A percentile compares a stretch with the other conserved stretches of the same genome.
phyloP scores from a whole-genome alignment of 177 flowering plant species.

The Telopea speciosissima region DNA sequence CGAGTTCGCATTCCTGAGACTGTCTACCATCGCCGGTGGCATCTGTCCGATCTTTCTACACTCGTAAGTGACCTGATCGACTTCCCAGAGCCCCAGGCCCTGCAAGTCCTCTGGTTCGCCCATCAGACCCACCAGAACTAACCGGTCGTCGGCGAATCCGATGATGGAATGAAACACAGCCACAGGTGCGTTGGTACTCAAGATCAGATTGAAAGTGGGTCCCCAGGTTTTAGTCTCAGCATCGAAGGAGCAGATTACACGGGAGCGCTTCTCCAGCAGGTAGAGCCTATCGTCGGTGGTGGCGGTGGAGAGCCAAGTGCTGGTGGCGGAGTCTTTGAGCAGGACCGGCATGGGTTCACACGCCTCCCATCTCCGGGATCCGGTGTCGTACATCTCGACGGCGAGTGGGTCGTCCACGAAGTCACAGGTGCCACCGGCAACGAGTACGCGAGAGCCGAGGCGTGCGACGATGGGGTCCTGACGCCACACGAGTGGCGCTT shows the following conservation, averaged over 20 bases:
- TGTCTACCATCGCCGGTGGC: constrained; percentile 39
- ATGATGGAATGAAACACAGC: constrained; percentile 26
- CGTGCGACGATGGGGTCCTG: constrained; percentile 53
- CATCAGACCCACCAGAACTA: constrained; percentile 41
- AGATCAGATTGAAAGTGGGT: constrained; percentile 11
- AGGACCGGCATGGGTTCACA: constrained; percentile 49
- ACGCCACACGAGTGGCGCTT: constrained; percentile 45
- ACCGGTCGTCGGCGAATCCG: constrained; percentile 24
- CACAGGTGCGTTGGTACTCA: background rate
- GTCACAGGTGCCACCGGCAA: constrained; percentile 61
- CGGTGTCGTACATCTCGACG: constrained; percentile 43
- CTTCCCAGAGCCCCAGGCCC: constrained; percentile 46
- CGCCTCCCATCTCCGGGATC: constrained; percentile 22
- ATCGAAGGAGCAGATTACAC: constrained; percentile 38
- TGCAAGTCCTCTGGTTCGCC: constrained; percentile 22
- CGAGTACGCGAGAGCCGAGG: constrained; percentile 33
- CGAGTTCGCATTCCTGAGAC: constrained; percentile 20
- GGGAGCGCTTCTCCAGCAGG: constrained; percentile 45
- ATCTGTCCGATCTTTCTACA: constrained; percentile 38
- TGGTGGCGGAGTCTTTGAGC: constrained; percentile 39
- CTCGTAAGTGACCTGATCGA: constrained; percentile 20
- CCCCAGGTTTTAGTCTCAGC: constrained; percentile 35
- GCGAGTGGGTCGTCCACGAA: constrained; percentile 56
- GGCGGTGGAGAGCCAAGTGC: constrained; percentile 59
- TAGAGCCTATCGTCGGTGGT: constrained; percentile 24